Evolutionary conservation across 306 rosid species (phyloP), one percentile per base, ranked within the genome.

Genomic region (Gynostemma pentaphyllum): DNA sequence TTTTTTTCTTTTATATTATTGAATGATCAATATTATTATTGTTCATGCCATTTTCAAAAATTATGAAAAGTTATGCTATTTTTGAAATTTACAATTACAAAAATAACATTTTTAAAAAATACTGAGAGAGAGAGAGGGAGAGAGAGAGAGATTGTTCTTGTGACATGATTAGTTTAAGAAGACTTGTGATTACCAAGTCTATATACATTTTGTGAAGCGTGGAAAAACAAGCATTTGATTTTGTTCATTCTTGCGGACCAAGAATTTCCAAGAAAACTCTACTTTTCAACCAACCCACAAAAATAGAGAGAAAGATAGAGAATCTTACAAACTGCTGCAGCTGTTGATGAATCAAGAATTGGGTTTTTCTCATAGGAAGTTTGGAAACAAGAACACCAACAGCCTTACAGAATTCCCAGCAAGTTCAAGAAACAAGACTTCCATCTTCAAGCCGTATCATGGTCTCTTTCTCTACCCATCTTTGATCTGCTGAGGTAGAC

Each of bases 401-500:
- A 72, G 41, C 9, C 14, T 16, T 42, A 16, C 74, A 47, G 62
- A 63, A 5, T 53, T 57, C 39, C 53, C 68, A 26, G 0, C 65
- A 66, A 55, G 77, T 68, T 75, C 81, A 53, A 57, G 68, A 70
- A 42, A 72, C 60, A 22, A 64, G 71, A 37, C 61, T 60, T 64
- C 6, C 65, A 39, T 60, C 29, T 8, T 67, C 26, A 18, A n/a
- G n/a, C n/a, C n/a, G n/a, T n/a, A n/a, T n/a, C n/a, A n/a, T n/a
- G n/a, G n/a, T n/a, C n/a, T n/a, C n/a, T n/a, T n/a, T n/a, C n/a
- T n/a, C n/a, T 40, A 37, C 66, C 37, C 54, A 30, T 22, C 26
- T 40, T 42, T 24, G 39, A 14, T 9, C 10, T 6, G 26, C n/a
- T 37, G 36, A 15, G 15, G 18, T 59, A n/a, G 45, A 57, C 64